Conservation (phyloP, 768 basidiomycete genomes). For the Heimioporus sp. region DNA sequence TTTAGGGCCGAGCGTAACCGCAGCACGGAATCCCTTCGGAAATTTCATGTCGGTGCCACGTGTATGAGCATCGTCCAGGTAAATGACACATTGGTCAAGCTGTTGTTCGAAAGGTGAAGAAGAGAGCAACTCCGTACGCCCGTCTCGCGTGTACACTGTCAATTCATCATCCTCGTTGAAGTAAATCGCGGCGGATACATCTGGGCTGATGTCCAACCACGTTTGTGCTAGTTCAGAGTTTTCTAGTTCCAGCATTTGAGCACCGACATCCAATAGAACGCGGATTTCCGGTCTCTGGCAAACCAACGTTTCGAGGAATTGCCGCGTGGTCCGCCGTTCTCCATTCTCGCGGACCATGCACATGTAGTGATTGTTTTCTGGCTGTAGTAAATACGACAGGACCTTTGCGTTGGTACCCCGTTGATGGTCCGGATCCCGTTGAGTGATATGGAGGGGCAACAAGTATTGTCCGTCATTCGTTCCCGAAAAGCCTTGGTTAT, state of each 20-base stretch:
- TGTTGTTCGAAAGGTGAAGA: constrained; percentile 34
- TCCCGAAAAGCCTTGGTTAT: constrained; percentile 34
- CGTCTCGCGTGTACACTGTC: constrained; percentile 31
- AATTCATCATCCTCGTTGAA: constrained; percentile 34
- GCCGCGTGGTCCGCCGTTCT: constrained; percentile 9
- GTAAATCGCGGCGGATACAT: constrained; percentile 30
- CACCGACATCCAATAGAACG: constrained; percentile 55
- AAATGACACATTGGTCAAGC: constrained; percentile 35
- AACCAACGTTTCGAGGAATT: constrained; percentile 32
- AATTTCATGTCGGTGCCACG: constrained; percentile 40
- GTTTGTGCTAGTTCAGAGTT: constrained; percentile 38
- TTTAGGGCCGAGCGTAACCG: constrained; percentile 37
- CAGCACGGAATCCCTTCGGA: constrained; percentile 33
- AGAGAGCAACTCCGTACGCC: constrained; percentile 23
- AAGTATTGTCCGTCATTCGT: constrained; percentile 40
- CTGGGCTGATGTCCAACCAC: constrained; percentile 36
- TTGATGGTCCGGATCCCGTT: constrained; percentile 28
- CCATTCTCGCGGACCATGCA: constrained; percentile 9
- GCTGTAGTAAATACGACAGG: constrained; percentile 29
- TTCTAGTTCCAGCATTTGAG: constrained; percentile 51
- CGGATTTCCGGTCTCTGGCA: constrained; percentile 38
- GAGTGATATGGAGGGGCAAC: constrained; percentile 34
- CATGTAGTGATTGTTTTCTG: constrained; percentile 18
- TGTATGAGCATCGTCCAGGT: constrained; percentile 41
- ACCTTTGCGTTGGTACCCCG: constrained; percentile 46